Percentiles rank a stretch among this genome's conserved stretches.
These are phyloP conservation scores for Fusarium agapanthi DNA, from an alignment of 2,329 filamentous ascomycete genomes.

Conservation along the genomic window DNA sequence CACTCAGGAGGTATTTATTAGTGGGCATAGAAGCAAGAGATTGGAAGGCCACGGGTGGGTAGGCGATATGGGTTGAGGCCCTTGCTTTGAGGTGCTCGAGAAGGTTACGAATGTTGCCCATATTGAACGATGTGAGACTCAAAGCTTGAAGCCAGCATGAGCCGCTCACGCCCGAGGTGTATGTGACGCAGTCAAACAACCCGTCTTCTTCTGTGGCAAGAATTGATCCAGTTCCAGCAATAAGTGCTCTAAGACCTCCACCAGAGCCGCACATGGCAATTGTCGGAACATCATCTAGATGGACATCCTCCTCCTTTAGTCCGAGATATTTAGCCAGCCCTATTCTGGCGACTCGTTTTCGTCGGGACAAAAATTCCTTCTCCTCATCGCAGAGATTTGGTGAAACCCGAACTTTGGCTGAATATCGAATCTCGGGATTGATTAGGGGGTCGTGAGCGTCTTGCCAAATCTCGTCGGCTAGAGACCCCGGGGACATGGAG, in stretches of 20 bases:
- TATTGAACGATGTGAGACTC: slow-evolving; percentile 77
- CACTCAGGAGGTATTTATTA: slow-evolving; percentile 88
- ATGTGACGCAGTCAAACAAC: slow-evolving; percentile 92
- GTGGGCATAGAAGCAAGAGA: slow-evolving; percentile 89
- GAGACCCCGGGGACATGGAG: slow-evolving; percentile 84
- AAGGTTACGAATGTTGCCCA: slow-evolving; percentile 72
- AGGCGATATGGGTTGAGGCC: slow-evolving; percentile 88
- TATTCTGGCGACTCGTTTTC: slow-evolving; percentile 72
- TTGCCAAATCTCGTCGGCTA: slow-evolving; percentile 92
- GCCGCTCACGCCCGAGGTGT: slow-evolving; percentile 94
- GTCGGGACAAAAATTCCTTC: slow-evolving; percentile 73
- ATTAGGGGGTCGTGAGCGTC: slow-evolving; percentile 85
- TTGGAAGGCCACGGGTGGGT: slow-evolving; percentile 83
- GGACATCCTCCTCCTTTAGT: slow-evolving; percentile 80
- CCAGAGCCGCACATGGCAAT: slow-evolving; percentile 97
- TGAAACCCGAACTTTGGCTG: slow-evolving; percentile 84
- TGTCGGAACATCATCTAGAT: slow-evolving; percentile 90
- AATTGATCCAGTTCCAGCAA: slow-evolving; percentile 89
- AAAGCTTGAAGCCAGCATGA: slow-evolving; percentile 95
- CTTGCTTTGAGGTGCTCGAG: slow-evolving; percentile 88
- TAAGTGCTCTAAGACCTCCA: slow-evolving; percentile 86
- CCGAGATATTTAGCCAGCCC: slow-evolving; percentile 85
- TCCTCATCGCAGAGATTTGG: slow-evolving; percentile 85
- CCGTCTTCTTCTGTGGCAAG: slow-evolving; percentile 86
- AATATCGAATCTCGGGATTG: slow-evolving; percentile 87